These are phyloP conservation scores for Diaporthe sp. DNA, from an alignment of 2,329 filamentous ascomycete species.

Conservation along the genomic window DNA sequence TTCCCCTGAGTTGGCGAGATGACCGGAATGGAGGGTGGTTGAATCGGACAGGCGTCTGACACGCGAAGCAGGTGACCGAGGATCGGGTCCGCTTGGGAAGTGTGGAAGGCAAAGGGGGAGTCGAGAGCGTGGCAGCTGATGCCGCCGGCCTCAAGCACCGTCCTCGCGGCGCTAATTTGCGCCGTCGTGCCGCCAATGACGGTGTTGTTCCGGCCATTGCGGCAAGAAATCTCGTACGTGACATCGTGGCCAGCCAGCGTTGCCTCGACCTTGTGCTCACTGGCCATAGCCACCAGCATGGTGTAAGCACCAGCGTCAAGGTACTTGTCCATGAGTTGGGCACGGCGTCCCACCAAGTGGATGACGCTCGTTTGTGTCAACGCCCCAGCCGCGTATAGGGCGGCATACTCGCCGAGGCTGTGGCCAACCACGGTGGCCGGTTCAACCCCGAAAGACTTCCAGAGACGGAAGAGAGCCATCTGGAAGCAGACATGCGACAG, in stretches of 20 bases:
- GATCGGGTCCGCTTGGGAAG: slow-evolving; percentile 66
- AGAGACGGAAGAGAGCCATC: slow-evolving; percentile 69
- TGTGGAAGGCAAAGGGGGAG: slow-evolving; percentile 69
- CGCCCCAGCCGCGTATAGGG: slow-evolving; percentile 78
- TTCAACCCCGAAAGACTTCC: slow-evolving; percentile 67
- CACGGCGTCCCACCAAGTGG: slow-evolving; percentile 78
- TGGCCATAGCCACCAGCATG: slow-evolving; percentile 63
- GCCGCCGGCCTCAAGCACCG: slow-evolving; percentile 48
- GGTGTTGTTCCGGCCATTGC: slow-evolving; percentile 81
- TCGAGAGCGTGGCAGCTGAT: slow-evolving; percentile 60
- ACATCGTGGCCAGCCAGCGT: slow-evolving; percentile 56
- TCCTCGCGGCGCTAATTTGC: slow-evolving; percentile 60
- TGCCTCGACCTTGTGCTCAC: slow-evolving; percentile 51
- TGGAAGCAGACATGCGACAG: slow-evolving; percentile 67
- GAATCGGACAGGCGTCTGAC: slow-evolving; percentile 56
- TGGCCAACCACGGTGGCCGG: slow-evolving; percentile 65
- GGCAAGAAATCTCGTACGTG: slow-evolving; percentile 71
- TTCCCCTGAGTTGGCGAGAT: slow-evolving; percentile 77
- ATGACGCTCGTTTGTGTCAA: slow-evolving; percentile 79
- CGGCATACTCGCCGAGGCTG: slow-evolving; percentile 78
- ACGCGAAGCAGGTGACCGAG: slow-evolving; percentile 68
- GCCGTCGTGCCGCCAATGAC: slow-evolving; percentile 69
- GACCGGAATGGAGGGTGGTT: slow-evolving; percentile 68
- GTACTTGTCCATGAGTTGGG: slow-evolving; percentile 72
- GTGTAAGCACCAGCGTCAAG: slow-evolving; percentile 77